Evolutionary conservation across 306 rosid genomes (phyloP), one percentile per base, ranked within the genome.

Genomic region (Amphicarpaea edgeworthii): DNA sequence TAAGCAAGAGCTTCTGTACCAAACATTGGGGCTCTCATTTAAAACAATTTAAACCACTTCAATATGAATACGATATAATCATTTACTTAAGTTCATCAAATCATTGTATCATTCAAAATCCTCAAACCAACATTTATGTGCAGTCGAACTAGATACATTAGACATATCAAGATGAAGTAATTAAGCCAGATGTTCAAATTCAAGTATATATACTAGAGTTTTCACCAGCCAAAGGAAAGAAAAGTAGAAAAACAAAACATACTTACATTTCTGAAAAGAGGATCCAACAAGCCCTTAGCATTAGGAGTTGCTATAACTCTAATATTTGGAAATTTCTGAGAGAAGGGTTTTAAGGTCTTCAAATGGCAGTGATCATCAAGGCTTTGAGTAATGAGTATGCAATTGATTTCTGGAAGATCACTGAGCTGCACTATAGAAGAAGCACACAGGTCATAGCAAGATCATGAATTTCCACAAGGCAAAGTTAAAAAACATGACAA

Each of bases 311-410:
- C 88, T 61, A 95, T 81, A 21, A 90, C 95, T 78, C 77, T 87
- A 45, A 82, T 82, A 75, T 87, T 83, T 47, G 92, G 96, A 63
- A 73, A 86, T 85, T 84, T 92, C 62, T 79, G 74, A 23, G 96
- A 90, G 66, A 95, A 91, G 3, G 93, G 95, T 67, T 71, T 89
- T 63, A 95, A 77, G 60, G 93, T 95, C 84, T 90, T 92, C 93
- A 95, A 84, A 86, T 95, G 98, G 84, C 96, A 95, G 84, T 92
- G 98, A 83, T 95, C 96, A 83, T 95, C 98, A 57, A 92, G 93
- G 83, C 96, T 95, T 89, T 92, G 97, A 9, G 98, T 95, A 58
- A 92, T 92, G 46, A 95, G 87, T 28, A 92, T 17, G 79, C 90
- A 90, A 86, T 87, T 91, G 7, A 95, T 84, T 77, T 90, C 93